Base-by-base conservation (phyloP, 768 basidiomycete genomes). In the Amanita fuliginea region DNA sequence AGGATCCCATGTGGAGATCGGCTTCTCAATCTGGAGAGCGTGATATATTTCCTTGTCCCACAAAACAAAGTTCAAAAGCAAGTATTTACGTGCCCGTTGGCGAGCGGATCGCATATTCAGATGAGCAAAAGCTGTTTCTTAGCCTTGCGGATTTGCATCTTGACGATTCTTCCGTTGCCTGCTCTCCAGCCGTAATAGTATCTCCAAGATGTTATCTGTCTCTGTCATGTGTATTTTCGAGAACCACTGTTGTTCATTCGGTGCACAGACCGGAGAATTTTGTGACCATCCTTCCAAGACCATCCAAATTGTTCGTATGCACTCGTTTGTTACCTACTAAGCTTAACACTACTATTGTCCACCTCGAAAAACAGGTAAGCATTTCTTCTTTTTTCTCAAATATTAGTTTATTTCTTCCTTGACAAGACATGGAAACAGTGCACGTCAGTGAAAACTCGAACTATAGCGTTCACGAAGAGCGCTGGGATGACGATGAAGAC, bases 111-210 rank as follows among this genome's bases (percentile, higher is more conserved):
- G 75, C 81, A 18, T 80, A 86, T 59, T 69, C 81, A 8, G 76
- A 77, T 47, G 63, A 76, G 19, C 71, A 76, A 46, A 67, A 72
- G 50, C 68, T 81, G 11, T 75, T 76, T 47, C 65, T 78, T 50
- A 72, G 72, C 36, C 58, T 73, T 9, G 68, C 71, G 6, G 68
- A 71, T 48, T 59, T 78, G 11, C 62, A 58, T 18, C 45, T 56
- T 18, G 56, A 59, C 22, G 54, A 42, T 11, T 18, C 28, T 13
- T 13, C 33, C 3, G 75, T 81, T 2, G 87, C 80, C 24, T 89
- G 80, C 59, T 92, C 90, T 48, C 93, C 92, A 96, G 80, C 11
- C 93, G 85, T 24, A 98, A 72, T 3, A 98, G 69, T 56, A 99
- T 92, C 67, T 99, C 94, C 59, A 97, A 70, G 52, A 96, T 74